A percentile compares a stretch with the other conserved stretches of the same genome.
Conservation (phyloP, 2,329 filamentous ascomycete species). For the Penicillium psychrosexuale region DNA sequence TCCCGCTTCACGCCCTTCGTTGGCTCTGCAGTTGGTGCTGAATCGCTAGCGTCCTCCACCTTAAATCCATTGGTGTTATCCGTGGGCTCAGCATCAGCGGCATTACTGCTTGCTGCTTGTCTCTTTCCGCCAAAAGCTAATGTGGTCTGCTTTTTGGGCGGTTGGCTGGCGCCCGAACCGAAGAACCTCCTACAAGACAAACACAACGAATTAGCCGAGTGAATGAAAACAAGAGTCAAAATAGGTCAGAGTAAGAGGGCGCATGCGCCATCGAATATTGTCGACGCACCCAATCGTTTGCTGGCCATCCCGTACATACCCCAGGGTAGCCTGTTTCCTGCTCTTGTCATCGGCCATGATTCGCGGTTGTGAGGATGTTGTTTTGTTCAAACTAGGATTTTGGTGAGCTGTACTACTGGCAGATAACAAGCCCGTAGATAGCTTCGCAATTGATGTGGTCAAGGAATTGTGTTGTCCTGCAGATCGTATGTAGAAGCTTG, state of each 20-base stretch:
- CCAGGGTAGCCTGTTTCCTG: conserved; percentile 74
- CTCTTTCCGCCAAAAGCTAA: conserved; percentile 68
- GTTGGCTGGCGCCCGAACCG: conserved; percentile 58
- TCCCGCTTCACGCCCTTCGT: conserved; percentile 37
- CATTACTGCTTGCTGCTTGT: conserved; percentile 33
- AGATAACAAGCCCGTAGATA: background rate
- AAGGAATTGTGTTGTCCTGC: background rate
- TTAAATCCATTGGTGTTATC: conserved; percentile 13
- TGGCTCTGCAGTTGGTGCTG: conserved; percentile 4
- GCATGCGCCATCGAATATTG: conserved; percentile 9
- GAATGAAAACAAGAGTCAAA: background rate
- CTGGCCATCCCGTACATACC: conserved; percentile 78
- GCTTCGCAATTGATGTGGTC: background rate
- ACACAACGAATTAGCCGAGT: conserved; percentile 5
- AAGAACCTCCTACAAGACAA: conserved; percentile 73
- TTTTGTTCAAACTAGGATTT: background rate
- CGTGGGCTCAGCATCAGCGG: conserved; percentile 24
- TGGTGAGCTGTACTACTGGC: background rate
- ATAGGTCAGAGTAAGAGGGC: background rate
- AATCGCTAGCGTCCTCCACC: conserved; percentile 13
- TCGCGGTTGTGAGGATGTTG: background rate
- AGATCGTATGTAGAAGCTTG: background rate
- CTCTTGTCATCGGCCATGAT: conserved; percentile 31
- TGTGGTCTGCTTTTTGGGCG: conserved; percentile 71
- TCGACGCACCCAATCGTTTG: conserved; percentile 66